Conservation (phyloP, 2,329 filamentous ascomycete species). For the Sarocladiaceae sp. region DNA sequence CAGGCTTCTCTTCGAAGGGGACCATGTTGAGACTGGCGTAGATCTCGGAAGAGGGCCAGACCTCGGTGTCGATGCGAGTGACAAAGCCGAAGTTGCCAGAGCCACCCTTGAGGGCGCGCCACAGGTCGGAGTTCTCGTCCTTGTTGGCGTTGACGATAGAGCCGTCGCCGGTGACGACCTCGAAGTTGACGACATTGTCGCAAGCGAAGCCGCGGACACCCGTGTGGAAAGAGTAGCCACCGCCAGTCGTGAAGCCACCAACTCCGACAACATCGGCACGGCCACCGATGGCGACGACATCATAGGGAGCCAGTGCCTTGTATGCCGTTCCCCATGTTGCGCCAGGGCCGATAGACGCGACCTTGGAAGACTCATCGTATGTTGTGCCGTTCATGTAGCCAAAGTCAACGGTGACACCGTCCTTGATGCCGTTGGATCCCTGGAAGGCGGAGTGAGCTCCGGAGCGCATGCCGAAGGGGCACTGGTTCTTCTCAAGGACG, state of each 20-base stretch:
- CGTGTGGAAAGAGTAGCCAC: slow-evolving; percentile 14
- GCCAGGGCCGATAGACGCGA: slow-evolving; percentile 35
- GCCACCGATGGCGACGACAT: slow-evolving; percentile 33
- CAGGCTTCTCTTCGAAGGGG: slow-evolving; percentile 16
- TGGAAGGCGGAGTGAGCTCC: slow-evolving; percentile 23
- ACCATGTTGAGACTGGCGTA: slow-evolving; percentile 13
- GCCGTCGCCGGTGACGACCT: slow-evolving; percentile 36
- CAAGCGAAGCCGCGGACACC: slow-evolving; percentile 31
- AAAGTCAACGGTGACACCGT: slow-evolving; percentile 19
- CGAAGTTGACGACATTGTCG: slow-evolving; percentile 35
- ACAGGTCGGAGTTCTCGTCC: slow-evolving; percentile 40
- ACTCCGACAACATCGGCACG: slow-evolving; percentile 26
- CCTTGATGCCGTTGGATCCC: slow-evolving; percentile 18
- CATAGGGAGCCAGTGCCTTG: slow-evolving; percentile 18
- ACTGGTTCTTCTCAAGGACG: slow-evolving; percentile 11
- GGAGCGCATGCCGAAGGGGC: slow-evolving; percentile 20
- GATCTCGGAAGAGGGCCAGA: slow-evolving; percentile 23
- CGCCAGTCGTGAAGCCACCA: slow-evolving; percentile 17
- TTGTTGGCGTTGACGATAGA: slow-evolving; percentile 32
- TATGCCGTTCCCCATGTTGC: slow-evolving; percentile 29
- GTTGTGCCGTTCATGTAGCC: slow-evolving; percentile 14
- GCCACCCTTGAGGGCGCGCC: slow-evolving; percentile 44
- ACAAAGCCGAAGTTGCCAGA: slow-evolving; percentile 49
- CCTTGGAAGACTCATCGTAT: slow-evolving; percentile 20
- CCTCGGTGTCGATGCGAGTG: slow-evolving; percentile 32